Conservation (phyloP, 2,329 filamentous ascomycete genomes). For the Beauveria brongniartii region DNA sequence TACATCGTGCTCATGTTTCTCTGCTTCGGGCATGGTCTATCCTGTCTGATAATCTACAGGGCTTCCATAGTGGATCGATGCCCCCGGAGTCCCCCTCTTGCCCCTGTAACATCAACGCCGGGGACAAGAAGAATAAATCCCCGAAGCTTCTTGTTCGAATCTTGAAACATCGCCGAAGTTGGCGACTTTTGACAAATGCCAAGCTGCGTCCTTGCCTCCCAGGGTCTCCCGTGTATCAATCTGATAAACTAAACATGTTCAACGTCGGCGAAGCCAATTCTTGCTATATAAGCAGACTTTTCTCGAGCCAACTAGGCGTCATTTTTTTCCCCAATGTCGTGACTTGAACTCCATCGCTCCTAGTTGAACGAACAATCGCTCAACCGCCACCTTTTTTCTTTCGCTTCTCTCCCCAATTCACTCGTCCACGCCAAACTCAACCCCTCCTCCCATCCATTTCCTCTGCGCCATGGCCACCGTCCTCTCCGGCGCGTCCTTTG, state of each 20-base stretch:
- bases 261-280: not conserved
- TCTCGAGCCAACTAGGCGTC: not conserved
- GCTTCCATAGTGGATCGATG: not conserved
- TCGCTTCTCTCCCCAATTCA: not conserved
- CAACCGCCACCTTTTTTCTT: not conserved
- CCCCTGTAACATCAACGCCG: not conserved
- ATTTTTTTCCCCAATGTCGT: not conserved
- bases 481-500: slow-evolving; percentile 50
- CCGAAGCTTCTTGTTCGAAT: not conserved
- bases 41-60: not conserved
- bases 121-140: not conserved
- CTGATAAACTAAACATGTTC: too few species aligned
- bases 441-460: not conserved
- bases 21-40: too few species aligned
- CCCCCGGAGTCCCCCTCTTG: not conserved
- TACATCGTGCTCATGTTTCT: too few species aligned
- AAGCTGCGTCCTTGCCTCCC: not conserved
- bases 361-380: not conserved
- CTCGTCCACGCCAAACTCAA: not conserved
- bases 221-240: too few species aligned
- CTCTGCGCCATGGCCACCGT: slow-evolving; percentile 23
- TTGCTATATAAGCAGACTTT: not conserved
- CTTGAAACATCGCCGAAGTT: not conserved
- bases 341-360: not conserved
- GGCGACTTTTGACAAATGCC: not conserved